Percentiles rank a stretch among this genome's conserved stretches.
phyloP scores from a whole-genome alignment of 2,329 filamentous ascomycete species.

The Ceratocystis lukuohia region DNA sequence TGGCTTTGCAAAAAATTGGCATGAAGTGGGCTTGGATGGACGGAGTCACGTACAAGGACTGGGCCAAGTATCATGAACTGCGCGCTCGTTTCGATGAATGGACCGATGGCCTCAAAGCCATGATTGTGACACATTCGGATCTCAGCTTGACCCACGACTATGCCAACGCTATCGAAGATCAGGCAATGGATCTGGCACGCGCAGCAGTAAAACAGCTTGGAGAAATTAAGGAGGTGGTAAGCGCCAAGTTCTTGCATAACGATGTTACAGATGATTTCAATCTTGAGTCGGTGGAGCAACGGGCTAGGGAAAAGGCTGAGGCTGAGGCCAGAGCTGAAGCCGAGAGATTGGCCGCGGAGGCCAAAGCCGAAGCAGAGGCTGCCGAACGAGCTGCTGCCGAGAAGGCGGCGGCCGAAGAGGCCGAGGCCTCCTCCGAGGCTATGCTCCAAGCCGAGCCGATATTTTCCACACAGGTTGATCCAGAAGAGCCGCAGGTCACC shows the following conservation, averaged over 20 bases:
- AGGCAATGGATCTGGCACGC: conserved; percentile 68
- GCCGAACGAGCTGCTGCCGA: neutral
- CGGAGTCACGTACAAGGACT: conserved; percentile 90
- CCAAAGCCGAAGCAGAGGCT: conserved; percentile 7
- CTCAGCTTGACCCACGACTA: conserved; percentile 54
- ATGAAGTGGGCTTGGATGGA: conserved; percentile 96
- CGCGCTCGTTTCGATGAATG: conserved; percentile 73
- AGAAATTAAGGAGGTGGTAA: conserved; percentile 67
- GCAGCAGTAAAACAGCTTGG: conserved; percentile 66
- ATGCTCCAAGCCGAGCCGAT: too few relatives aligned
- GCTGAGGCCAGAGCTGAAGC: conserved; percentile 22
- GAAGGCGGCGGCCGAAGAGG: neutral
- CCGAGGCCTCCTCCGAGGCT: neutral
- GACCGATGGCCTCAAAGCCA: conserved; percentile 65
- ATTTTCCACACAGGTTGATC: conserved; percentile 22
- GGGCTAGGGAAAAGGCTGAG: conserved; percentile 35
- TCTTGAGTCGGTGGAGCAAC: conserved; percentile 47
- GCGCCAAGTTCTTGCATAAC: conserved; percentile 65
- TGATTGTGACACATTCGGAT: conserved; percentile 60
- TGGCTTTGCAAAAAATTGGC: conserved; percentile 80
- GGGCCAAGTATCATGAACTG: conserved; percentile 84
- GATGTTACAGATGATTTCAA: conserved; percentile 72
- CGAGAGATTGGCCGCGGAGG: conserved; percentile 18
- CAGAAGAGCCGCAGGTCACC: conserved; percentile 14
- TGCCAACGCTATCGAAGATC: conserved; percentile 56